These are phyloP conservation scores for Huntiella savannae DNA, from an alignment of 2,329 filamentous ascomycete species.

Conservation along the genomic window DNA sequence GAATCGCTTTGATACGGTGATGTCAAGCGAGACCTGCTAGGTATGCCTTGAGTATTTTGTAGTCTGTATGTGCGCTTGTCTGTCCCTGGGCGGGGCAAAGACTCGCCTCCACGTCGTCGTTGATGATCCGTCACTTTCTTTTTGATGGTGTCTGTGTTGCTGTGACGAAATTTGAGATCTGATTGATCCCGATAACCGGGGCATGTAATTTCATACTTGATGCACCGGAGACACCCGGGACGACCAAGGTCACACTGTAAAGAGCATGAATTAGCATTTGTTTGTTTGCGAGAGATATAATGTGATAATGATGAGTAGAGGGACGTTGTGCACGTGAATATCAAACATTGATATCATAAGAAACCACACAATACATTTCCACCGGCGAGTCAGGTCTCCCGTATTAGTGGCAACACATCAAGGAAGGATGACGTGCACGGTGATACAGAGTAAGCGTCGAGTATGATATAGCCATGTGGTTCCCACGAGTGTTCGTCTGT, in stretches of 20 bases:
- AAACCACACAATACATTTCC: too few relatives aligned
- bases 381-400: too few relatives aligned
- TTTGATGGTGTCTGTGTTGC: slow-evolving; percentile 11
- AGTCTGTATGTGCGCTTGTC: neutral
- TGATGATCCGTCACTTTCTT: slow-evolving; percentile 1
- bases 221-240: slow-evolving; percentile 9
- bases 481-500: too few relatives aligned
- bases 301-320: too few relatives aligned
- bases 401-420: too few relatives aligned
- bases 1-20: neutral
- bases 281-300: too few relatives aligned
- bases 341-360: too few relatives aligned
- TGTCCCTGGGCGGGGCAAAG: neutral
- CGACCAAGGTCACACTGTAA: slow-evolving; percentile 10
- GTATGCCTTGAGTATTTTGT: neutral
- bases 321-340: too few relatives aligned
- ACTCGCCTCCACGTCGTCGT: neutral
- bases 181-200: slow-evolving; percentile 10
- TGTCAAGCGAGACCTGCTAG: too few relatives aligned
- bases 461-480: too few relatives aligned
- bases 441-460: too few relatives aligned
- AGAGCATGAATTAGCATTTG: neutral
- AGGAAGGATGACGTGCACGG: too few relatives aligned
- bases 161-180: slow-evolving; percentile 11
- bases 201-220: slow-evolving; percentile 8